phyloP scores from a whole-genome alignment of 495 filamentous ascomycete species.

The Lichenothelia convexa region DNA sequence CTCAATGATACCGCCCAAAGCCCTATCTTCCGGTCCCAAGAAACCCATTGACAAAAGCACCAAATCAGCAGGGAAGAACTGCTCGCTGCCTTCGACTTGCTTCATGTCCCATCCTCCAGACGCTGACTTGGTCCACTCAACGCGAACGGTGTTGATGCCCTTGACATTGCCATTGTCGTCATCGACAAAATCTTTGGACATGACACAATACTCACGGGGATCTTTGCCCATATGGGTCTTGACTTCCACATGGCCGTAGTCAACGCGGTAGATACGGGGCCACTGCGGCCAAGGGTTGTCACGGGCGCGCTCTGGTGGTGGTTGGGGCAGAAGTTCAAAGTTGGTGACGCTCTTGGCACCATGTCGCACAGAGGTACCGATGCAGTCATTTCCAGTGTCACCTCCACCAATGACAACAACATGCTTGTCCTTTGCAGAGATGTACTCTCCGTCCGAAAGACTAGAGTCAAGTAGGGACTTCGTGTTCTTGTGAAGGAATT shows the following conservation, averaged over 20 bases:
- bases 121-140: conserved; percentile 87
- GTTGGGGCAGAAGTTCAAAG: conserved; percentile 93
- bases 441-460: conserved; percentile 71
- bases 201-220: conserved; percentile 95
- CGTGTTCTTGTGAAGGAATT: conserved; percentile 96
- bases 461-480: conserved; percentile 94
- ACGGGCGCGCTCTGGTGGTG: conserved; percentile 77
- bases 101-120: conserved; percentile 99
- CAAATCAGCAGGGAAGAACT: conserved; percentile 95
- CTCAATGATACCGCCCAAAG: conserved; percentile 74
- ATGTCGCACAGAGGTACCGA: conserved; percentile 94
- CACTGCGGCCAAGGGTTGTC: conserved; percentile 99
- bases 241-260: conserved; percentile 94
- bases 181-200: conserved; percentile 95
- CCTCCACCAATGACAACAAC: conserved; percentile 97
- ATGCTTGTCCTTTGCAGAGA: conserved; percentile 91
- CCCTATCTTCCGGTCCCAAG: conserved; percentile 82
- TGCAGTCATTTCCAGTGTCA: conserved; percentile 98
- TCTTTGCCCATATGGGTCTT: conserved; percentile 96
- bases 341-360: conserved; percentile 93
- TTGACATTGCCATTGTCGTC: conserved; percentile 78
- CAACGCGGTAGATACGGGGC: conserved; percentile 95
- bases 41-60: conserved; percentile 98
- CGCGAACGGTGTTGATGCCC: conserved; percentile 93
- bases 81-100: conserved; percentile 81